A percentile compares a stretch with the other conserved stretches of the same genome.
Conservation (phyloP, 1,284 basidiomycete genomes). For the Apiotrichum montevideense region DNA sequence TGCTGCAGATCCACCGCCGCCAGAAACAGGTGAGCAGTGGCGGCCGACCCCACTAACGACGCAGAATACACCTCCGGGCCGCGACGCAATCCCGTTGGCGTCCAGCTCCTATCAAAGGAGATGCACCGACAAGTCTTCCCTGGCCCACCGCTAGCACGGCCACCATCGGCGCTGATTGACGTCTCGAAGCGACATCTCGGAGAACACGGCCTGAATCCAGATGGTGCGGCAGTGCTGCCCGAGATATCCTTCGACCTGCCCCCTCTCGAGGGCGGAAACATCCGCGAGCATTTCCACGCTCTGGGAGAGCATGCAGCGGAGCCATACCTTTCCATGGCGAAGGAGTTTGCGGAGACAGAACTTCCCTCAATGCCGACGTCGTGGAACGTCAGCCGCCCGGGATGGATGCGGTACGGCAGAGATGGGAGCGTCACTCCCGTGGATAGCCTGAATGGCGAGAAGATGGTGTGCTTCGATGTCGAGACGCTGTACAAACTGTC, state of each 20-base stretch:
- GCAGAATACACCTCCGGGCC: slow-evolving; percentile 3
- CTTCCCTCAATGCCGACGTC: slow-evolving; percentile 60
- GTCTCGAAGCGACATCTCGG: slow-evolving; percentile 74
- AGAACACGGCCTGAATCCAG: slow-evolving; percentile 70
- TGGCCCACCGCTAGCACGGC: slow-evolving; percentile 59
- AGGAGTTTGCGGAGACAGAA: slow-evolving; percentile 54
- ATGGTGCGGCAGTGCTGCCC: slow-evolving; percentile 71
- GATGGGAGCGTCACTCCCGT: slow-evolving; percentile 36
- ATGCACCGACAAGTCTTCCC: slow-evolving; percentile 82
- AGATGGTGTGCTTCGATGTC: slow-evolving; percentile 79
- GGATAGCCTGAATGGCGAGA: slow-evolving; percentile 55
- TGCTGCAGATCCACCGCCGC: not conserved
- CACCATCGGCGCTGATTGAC: slow-evolving; percentile 59
- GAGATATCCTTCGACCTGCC: slow-evolving; percentile 78
- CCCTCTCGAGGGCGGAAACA: slow-evolving; percentile 68
- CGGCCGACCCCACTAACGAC: too few relatives aligned
- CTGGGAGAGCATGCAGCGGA: slow-evolving; percentile 68
- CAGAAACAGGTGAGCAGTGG: too few relatives aligned
- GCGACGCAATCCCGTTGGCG: slow-evolving; percentile 74
- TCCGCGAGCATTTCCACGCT: slow-evolving; percentile 83
- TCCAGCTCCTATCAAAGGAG: slow-evolving; percentile 77
- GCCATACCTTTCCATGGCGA: slow-evolving; percentile 74
- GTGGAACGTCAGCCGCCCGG: slow-evolving; percentile 66
- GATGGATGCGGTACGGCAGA: slow-evolving; percentile 78
- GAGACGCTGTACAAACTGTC: slow-evolving; percentile 84